Percentiles rank a stretch among this genome's conserved stretches.
Evolutionary conservation across 148 eudicot species (phyloP).

Genomic region (Euryodendron excelsum): DNA sequence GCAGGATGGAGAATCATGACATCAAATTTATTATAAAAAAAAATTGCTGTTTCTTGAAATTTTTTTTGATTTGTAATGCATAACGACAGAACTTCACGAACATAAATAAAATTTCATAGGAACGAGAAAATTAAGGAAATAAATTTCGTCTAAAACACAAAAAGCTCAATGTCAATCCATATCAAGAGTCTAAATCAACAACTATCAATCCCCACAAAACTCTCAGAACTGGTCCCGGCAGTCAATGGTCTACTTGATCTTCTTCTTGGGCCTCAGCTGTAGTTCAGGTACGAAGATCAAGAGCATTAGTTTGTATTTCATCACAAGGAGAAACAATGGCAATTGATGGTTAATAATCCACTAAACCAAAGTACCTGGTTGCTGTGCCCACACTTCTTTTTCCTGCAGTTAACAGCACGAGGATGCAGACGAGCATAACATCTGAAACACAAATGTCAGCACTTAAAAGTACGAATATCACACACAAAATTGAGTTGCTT

Average conservation of each 20-base stretch:
- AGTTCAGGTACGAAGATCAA: not conserved
- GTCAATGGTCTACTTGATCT: slow-evolving; percentile 38
- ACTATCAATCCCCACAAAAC: not conserved
- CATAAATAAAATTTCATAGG: too few species aligned
- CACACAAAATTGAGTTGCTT: not conserved
- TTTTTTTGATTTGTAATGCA: too few species aligned
- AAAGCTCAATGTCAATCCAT: not conserved
- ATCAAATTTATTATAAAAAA: too few species aligned
- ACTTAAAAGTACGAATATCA: not conserved
- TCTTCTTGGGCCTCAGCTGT: slow-evolving; percentile 56
- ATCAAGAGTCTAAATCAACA: not conserved
- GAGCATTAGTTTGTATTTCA: not conserved
- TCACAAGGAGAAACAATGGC: not conserved
- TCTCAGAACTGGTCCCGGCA: not conserved
- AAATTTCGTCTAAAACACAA: not conserved
- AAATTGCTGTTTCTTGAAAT: too few species aligned
- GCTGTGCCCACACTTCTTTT: slow-evolving; percentile 54
- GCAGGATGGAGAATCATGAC: too few species aligned
- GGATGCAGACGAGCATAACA: slow-evolving; percentile 51
- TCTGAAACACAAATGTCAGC: slow-evolving; percentile 15
- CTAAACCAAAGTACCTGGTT: slow-evolving; percentile 32
- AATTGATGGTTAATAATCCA: not conserved
- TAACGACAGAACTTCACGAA: too few species aligned
- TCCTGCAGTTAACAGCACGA: slow-evolving; percentile 49
- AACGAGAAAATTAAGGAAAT: too few species aligned